Evolutionary conservation across 1,284 basidiomycete genomes (phyloP).

Genomic region (Ceratobasidium sp.): DNA sequence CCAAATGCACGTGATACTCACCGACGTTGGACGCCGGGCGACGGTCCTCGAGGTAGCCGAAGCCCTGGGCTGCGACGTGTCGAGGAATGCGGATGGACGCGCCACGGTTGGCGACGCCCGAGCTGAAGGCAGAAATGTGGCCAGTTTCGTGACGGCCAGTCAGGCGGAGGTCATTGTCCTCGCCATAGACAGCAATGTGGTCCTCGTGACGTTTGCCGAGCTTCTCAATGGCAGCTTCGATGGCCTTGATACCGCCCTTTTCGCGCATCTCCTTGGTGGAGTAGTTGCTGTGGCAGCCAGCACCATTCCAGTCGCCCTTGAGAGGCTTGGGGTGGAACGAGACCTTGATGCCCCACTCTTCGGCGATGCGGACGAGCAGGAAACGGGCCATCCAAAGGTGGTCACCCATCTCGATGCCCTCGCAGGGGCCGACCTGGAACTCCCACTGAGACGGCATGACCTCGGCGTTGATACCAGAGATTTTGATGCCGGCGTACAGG

Average conservation of each 20-base stretch:
- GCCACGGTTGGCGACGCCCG: constrained; percentile 97
- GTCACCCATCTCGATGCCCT: constrained; percentile 98
- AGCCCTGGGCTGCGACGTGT: constrained; percentile 90
- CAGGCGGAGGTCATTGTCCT: constrained; percentile 93
- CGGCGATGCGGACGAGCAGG: constrained; percentile 90
- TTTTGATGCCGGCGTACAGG: constrained; percentile 96
- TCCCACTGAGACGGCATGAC: constrained; percentile 99
- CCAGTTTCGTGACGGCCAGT: constrained; percentile 97
- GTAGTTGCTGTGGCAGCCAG: constrained; percentile 96
- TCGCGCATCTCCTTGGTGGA: constrained; percentile 92
- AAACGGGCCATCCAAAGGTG: constrained; percentile 97
- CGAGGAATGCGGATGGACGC: constrained; percentile 94
- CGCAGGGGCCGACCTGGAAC: constrained; percentile 99
- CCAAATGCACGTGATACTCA: constrained; percentile 53
- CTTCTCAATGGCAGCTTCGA: constrained; percentile 94
- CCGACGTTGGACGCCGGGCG: constrained; percentile 98
- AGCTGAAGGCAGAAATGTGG: constrained; percentile 91
- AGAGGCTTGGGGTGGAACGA: constrained; percentile 99
- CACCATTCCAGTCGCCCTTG: constrained; percentile 98
- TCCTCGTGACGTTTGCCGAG: constrained; percentile 82
- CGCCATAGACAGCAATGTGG: constrained; percentile 96
- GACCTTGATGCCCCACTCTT: constrained; percentile 98
- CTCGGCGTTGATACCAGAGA: constrained; percentile 99
- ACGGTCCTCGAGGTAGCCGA: constrained; percentile 95
- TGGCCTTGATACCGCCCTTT: constrained; percentile 91